Conservation (phyloP, 2,329 filamentous ascomycete species). For the Hirsutella rhossiliensis region DNA sequence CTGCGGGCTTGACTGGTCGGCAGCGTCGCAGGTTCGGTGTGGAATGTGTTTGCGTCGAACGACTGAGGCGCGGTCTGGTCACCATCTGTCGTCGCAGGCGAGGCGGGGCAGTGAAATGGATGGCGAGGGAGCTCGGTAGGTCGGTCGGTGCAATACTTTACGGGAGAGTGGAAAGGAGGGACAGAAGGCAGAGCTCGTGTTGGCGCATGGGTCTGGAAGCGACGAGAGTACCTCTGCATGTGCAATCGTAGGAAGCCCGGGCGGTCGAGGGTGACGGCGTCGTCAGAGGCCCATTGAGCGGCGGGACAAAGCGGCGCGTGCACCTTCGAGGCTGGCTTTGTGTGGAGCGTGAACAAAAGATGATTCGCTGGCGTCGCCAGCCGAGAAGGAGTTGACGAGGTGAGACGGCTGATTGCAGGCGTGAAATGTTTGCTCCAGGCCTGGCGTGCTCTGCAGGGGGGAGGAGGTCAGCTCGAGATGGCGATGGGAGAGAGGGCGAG, state of each 20-base stretch:
- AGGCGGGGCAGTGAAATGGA: conserved; percentile 3
- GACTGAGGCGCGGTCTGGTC: conserved; percentile 6
- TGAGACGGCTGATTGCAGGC: not conserved
- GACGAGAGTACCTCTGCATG: conserved; percentile 9
- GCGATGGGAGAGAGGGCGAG: not conserved
- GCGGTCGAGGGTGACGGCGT: conserved; percentile 1
- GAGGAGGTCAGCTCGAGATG: conserved; percentile 2
- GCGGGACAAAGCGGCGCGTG: not conserved
- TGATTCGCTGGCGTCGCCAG: not conserved
- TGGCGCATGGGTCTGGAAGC: conserved; percentile 23
- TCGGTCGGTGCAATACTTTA: conserved; percentile 14
- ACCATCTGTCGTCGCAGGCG: conserved; percentile 12
- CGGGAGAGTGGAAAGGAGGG: conserved; percentile 19
- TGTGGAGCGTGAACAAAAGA: not conserved
- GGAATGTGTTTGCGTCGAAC: conserved; percentile 3
- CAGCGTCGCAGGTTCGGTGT: conserved; percentile 5
- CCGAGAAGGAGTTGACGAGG: not conserved
- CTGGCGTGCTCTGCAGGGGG: conserved; percentile 11
- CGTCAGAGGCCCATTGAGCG: conserved; percentile 2
- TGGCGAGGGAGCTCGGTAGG: conserved; percentile 8
- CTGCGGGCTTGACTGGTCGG: conserved; percentile 8
- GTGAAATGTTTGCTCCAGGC: conserved; percentile 8
- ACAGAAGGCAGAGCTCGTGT: conserved; percentile 21
- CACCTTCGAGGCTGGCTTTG: not conserved
- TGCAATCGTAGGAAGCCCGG: conserved; percentile 6